Evolutionary conservation across 371 early-diverging fungal genomes (phyloP).

Genomic region (Basidiobolus meristosporus): DNA sequence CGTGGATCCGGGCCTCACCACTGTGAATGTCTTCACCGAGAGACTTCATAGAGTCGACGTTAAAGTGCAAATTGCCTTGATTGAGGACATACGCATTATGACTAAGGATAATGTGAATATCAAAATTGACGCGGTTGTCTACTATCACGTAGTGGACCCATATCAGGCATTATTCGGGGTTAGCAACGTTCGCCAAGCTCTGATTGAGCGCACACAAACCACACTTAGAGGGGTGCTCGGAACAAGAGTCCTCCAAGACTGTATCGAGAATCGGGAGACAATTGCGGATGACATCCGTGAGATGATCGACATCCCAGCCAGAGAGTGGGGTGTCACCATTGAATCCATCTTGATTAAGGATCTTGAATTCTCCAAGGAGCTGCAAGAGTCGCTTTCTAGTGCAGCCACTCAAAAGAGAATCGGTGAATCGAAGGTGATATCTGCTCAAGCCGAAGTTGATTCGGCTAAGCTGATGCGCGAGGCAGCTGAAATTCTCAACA

Average conservation of each 20-base stretch:
- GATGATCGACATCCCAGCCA: slow-evolving; percentile 45
- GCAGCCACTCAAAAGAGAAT: no score
- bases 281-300: slow-evolving; percentile 38
- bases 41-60: slow-evolving; percentile 21
- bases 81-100: no score
- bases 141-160: slow-evolving; percentile 69
- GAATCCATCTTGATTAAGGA: slow-evolving; percentile 79
- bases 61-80: slow-evolving; percentile 12
- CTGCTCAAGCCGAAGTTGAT: no score
- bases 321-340: slow-evolving; percentile 57
- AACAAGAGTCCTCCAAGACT: slow-evolving; percentile 36
- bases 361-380: slow-evolving; percentile 41
- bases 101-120: no score
- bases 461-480: no score
- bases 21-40: slow-evolving; percentile 62
- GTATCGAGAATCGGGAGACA: slow-evolving; percentile 72
- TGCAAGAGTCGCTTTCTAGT: slow-evolving; percentile 65
- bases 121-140: slow-evolving; percentile 72
- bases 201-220: slow-evolving; percentile 64
- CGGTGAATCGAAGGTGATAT: no score
- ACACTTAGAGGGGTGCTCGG: slow-evolving; percentile 54
- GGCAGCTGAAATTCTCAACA: no score
- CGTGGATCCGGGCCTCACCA: slow-evolving; percentile 75
- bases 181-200: slow-evolving; percentile 42
- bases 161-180: slow-evolving; percentile 61